phyloP scores from a whole-genome alignment of 192 early-diverging fungal genomes.

The Allomyces arbusculus region DNA sequence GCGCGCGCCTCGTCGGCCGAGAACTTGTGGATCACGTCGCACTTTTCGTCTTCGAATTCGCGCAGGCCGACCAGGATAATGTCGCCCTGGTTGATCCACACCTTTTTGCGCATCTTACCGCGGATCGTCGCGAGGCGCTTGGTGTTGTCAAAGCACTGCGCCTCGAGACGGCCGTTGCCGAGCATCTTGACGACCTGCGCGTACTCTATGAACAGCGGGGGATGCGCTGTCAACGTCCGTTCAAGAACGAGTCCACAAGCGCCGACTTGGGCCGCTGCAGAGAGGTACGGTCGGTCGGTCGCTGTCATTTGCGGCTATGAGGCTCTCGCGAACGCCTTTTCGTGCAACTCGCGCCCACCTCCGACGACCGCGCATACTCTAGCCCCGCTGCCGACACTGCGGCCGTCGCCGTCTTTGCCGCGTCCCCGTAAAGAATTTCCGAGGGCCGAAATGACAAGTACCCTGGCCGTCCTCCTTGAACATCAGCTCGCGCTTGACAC shows the following conservation, averaged over 20 bases:
- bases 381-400: too few relatives aligned
- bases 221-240: too few relatives aligned
- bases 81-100: constrained; percentile 82
- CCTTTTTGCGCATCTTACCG: constrained; percentile 95
- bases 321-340: too few relatives aligned
- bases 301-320: too few relatives aligned
- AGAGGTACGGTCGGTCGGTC: too few relatives aligned
- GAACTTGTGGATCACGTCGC: constrained; percentile 92
- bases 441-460: constrained; percentile 8
- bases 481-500: constrained; percentile 85
- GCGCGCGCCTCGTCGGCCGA: constrained; percentile 82
- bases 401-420: too few relatives aligned
- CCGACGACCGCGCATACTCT: too few relatives aligned
- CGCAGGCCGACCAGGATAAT: constrained; percentile 71
- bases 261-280: too few relatives aligned
- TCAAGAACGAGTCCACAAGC: too few relatives aligned
- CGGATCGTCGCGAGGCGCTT: constrained; percentile 89
- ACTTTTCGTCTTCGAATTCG: constrained; percentile 82
- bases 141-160: constrained; percentile 69
- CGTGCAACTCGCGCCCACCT: too few relatives aligned
- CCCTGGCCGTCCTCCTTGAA: constrained; percentile 94
- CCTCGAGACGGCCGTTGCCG: constrained; percentile 84
- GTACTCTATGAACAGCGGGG: constrained; percentile 42
- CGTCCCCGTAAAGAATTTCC: too few relatives aligned
- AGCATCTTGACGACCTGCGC: constrained; percentile 86